phyloP scores from a whole-genome alignment of 179 eudicot species.

The Beta corolliflora region DNA sequence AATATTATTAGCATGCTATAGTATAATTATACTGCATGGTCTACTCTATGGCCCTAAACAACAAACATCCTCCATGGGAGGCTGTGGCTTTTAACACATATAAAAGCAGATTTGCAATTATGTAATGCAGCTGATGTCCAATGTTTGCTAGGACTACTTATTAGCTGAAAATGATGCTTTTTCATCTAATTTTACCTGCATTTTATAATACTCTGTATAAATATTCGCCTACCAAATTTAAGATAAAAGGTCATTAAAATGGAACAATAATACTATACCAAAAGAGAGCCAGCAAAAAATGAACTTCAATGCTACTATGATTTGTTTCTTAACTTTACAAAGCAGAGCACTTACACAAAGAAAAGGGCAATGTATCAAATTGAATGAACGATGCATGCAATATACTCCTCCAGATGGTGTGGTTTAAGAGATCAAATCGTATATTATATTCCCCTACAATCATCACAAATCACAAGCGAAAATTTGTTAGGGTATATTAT shows the following conservation, averaged over 20 bases:
- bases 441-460: not conserved
- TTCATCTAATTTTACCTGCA: slow-evolving; percentile 7
- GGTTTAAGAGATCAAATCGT: not conserved
- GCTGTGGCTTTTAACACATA: slow-evolving; percentile 21
- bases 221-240: not conserved
- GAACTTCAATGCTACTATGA: not conserved
- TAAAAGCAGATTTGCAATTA: not conserved
- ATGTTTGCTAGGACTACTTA: slow-evolving; percentile 6
- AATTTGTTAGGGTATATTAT: not conserved
- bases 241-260: not conserved
- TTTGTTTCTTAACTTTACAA: not conserved
- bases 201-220: slow-evolving; percentile 2
- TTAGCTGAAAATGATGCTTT: slow-evolving; percentile 25
- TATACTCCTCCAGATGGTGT: not conserved
- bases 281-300: not conserved
- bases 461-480: not conserved
- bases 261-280: not conserved
- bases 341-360: not conserved
- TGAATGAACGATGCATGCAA: not conserved
- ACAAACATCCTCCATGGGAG: not conserved
- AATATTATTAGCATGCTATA: slow-evolving; percentile 27
- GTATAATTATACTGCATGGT: slow-evolving; percentile 25
- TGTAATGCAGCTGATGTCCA: not conserved
- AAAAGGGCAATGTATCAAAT: not conserved
- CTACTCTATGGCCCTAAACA: slow-evolving; percentile 16